Percentiles rank a stretch among this genome's conserved stretches.
Evolutionary conservation across 1,139 yeast genomes (phyloP).

Genomic region (Nakaseomyces nivariensis): DNA sequence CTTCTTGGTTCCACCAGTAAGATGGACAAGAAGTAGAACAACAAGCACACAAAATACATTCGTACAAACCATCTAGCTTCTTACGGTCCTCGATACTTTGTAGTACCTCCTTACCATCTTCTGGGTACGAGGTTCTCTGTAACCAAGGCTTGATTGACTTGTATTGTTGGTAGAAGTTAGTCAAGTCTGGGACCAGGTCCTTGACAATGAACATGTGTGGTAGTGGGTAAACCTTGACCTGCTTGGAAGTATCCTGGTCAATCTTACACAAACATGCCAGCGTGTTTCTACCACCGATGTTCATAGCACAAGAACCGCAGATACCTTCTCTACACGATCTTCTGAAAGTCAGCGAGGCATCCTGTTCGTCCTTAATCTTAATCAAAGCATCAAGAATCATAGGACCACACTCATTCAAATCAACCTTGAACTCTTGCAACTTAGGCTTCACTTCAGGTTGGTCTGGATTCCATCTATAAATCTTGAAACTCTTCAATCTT

Average conservation of each 20-base stretch:
- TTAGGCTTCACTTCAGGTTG: slow-evolving; percentile 88
- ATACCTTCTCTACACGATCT: slow-evolving; percentile 99
- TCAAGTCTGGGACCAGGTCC: slow-evolving; percentile 95
- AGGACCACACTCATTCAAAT: slow-evolving; percentile 89
- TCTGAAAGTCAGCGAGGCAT: slow-evolving; percentile 88
- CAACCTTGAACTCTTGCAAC: slow-evolving; percentile 74
- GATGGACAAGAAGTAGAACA: slow-evolving; percentile 99
- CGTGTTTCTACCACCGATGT: slow-evolving; percentile 95
- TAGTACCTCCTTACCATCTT: slow-evolving; percentile 86
- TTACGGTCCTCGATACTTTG: slow-evolving; percentile 91
- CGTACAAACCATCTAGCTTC: slow-evolving; percentile 93
- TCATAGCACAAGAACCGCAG: slow-evolving; percentile 99
- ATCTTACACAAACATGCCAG: slow-evolving; percentile 94
- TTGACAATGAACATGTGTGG: slow-evolving; percentile 98
- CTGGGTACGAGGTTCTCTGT: slow-evolving; percentile 73
- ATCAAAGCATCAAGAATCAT: slow-evolving; percentile 93
- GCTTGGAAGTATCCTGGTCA: slow-evolving; percentile 66
- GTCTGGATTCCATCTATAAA: slow-evolving; percentile 98
- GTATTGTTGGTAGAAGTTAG: slow-evolving; percentile 96
- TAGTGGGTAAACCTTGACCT: slow-evolving; percentile 83
- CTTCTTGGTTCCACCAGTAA: slow-evolving; percentile 99
- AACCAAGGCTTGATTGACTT: slow-evolving; percentile 95
- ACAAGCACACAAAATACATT: slow-evolving; percentile 97
- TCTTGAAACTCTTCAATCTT: slow-evolving; percentile 71
- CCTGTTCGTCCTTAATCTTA: slow-evolving; percentile 94